Percentiles rank a stretch among this genome's conserved stretches.
Evolutionary conservation across 257 asterid species (phyloP).

Genomic region (Gardenia jasminoides): DNA sequence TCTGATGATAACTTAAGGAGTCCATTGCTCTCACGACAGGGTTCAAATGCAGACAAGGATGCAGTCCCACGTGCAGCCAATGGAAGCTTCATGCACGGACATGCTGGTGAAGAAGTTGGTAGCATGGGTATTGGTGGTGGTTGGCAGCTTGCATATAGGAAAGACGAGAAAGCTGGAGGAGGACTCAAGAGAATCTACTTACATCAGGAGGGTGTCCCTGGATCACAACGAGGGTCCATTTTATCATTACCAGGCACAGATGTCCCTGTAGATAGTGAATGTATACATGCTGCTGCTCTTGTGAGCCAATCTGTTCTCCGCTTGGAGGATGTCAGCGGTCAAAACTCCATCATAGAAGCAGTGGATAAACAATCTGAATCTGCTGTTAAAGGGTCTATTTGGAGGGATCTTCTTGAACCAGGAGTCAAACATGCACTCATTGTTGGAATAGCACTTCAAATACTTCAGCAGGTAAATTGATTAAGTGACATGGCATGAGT

Average conservation of each 20-base stretch:
- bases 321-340: slow-evolving; percentile 44
- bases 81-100: slow-evolving; percentile 25
- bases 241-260: slow-evolving; percentile 61
- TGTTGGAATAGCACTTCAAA: slow-evolving; percentile 91
- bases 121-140: slow-evolving; percentile 93
- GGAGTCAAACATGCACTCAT: slow-evolving; percentile 89
- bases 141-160: slow-evolving; percentile 89
- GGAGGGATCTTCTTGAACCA: slow-evolving; percentile 87
- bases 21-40: slow-evolving; percentile 72
- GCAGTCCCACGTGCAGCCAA: slow-evolving; percentile 21
- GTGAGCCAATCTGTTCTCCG: slow-evolving; percentile 88
- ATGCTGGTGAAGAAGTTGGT: slow-evolving; percentile 47
- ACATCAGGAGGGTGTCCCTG: slow-evolving; percentile 70
- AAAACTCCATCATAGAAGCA: slow-evolving; percentile 48
- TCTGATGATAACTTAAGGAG: slow-evolving; percentile 76
- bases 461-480: slow-evolving; percentile 85
- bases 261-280: slow-evolving; percentile 46
- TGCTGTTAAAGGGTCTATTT: slow-evolving; percentile 44
- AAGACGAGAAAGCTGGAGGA: slow-evolving; percentile 62
- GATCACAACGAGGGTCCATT: slow-evolving; percentile 73
- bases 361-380: slow-evolving; percentile 43
- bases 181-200: slow-evolving; percentile 80
- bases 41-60: slow-evolving; percentile 49
- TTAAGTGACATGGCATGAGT: neutral
- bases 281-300: slow-evolving; percentile 80